Evolutionary conservation across 2,329 filamentous ascomycete species (phyloP), one percentile per base, ranked within the genome.

Genomic region (Malbranchea cinnamomea): DNA sequence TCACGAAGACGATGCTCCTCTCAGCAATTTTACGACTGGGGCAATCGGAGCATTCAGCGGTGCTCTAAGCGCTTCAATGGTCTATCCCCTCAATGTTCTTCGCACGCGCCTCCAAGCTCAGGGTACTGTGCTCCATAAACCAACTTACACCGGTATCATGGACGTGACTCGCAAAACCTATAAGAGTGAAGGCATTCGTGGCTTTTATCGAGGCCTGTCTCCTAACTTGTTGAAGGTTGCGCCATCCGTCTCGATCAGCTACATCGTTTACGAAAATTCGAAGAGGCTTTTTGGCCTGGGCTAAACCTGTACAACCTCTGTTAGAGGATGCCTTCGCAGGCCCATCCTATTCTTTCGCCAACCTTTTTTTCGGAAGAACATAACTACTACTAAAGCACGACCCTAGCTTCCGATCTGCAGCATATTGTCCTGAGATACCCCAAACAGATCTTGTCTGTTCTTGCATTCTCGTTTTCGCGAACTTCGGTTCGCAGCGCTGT

Each of bases 161-260:
- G 89, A 98, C 53, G 87, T 94, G 24, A 78, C 83, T 2, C 67
- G 68, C 31, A 82, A 79, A 57, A 98, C 89, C 6, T 60, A 93
- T 20, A 66, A 74, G 43, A 73, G 78, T 28, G 89, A 98, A 57
- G 89, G 89, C 1, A 52, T 80, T 21, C 68, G 80, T 35, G 89
- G 89, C 2, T 63, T 98, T 34, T 98, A 93, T 65, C 93, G 91
- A 56, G 89, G 89, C 2, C 63, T 95, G 40, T 93, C 87, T 23
- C 89, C 89, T 4, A 98, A 95, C 50, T 63, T 98, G 22, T 65
- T 98, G 44, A 98, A 98, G 62, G 89, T 98, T 20, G 84, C 89
- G 6, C 89, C 89, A 2, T 84, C 89, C 17, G 77, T 98, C 31
- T 93, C 84, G 45, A 95, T 98, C 51, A 85, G 83, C 32, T 93